A percentile compares a stretch with the other conserved stretches of the same genome.
These are phyloP conservation scores for Mucor velutinosus DNA, from an alignment of 371 early-diverging fungal species.

Conservation along the genomic window DNA sequence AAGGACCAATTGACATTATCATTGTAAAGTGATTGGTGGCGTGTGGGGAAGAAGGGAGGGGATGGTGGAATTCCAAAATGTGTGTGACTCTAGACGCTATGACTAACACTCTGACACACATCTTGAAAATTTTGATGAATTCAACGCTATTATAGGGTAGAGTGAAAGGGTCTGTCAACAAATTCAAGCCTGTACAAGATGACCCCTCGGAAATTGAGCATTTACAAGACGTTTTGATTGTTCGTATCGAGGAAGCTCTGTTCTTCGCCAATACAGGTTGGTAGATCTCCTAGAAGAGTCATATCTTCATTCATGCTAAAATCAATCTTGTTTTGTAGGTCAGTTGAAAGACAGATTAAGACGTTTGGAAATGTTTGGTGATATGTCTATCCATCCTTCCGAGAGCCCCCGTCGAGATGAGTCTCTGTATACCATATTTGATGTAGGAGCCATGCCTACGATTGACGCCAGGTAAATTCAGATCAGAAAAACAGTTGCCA, in stretches of 20 bases:
- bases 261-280: conserved; percentile 92
- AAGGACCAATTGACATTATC: conserved; percentile 6
- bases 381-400: conserved; percentile 86
- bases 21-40: conserved; percentile 5
- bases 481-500: neutral
- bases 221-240: conserved; percentile 81
- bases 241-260: conserved; percentile 88
- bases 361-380: conserved; percentile 89
- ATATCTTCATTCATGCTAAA: neutral
- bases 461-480: conserved; percentile 80
- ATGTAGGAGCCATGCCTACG: conserved; percentile 82
- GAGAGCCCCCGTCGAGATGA: conserved; percentile 73
- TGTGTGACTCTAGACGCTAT: neutral
- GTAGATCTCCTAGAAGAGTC: neutral
- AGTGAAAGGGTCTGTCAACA: conserved; percentile 44
- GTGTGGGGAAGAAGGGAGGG: neutral
- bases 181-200: conserved; percentile 61
- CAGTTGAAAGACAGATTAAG: conserved; percentile 91
- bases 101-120: conserved; percentile 1
- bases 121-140: neutral
- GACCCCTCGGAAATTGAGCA: conserved; percentile 67
- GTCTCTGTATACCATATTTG: conserved; percentile 76
- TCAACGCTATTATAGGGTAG: conserved; percentile 32
- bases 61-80: neutral
- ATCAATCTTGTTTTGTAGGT: conserved; percentile 34